Percentiles rank a stretch among this genome's conserved stretches.
Evolutionary conservation across 2,329 filamentous ascomycete species (phyloP).

Genomic region (Monosporascus sp.): DNA sequence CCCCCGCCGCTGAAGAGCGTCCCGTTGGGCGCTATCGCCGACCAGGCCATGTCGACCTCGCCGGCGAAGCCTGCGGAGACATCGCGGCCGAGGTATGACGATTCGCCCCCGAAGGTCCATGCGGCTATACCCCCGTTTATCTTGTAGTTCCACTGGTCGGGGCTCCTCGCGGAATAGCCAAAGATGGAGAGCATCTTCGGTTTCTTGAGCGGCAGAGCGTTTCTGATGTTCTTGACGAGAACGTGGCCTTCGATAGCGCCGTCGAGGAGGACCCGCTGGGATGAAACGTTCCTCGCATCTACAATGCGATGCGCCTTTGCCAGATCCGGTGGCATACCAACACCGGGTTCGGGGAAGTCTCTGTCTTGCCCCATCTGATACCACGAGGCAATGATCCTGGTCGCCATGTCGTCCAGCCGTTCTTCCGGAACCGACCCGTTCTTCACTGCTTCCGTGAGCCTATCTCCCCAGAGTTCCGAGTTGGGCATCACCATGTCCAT

Average conservation of each 20-base stretch:
- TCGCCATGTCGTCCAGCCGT: slow-evolving; percentile 59
- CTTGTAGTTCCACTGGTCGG: slow-evolving; percentile 37
- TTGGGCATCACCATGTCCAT: slow-evolving; percentile 57
- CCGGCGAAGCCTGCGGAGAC: slow-evolving; percentile 22
- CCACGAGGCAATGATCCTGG: slow-evolving; percentile 48
- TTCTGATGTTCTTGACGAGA: slow-evolving; percentile 56
- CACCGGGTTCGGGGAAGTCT: slow-evolving; percentile 40
- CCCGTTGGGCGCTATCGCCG: slow-evolving; percentile 42
- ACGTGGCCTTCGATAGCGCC: slow-evolving; percentile 60
- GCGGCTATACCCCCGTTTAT: slow-evolving; percentile 30
- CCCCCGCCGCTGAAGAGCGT: slow-evolving; percentile 42
- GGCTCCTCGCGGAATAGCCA: slow-evolving; percentile 52
- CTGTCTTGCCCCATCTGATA: slow-evolving; percentile 51
- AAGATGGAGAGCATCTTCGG: slow-evolving; percentile 53
- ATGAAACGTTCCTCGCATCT: slow-evolving; percentile 48
- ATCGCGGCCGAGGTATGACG: slow-evolving; percentile 29
- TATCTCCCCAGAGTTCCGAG: slow-evolving; percentile 32
- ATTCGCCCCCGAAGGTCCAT: slow-evolving; percentile 37
- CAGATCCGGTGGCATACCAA: slow-evolving; percentile 47
- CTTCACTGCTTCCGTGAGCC: slow-evolving; percentile 53
- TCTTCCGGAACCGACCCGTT: slow-evolving; percentile 54
- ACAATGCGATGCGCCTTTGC: slow-evolving; percentile 46
- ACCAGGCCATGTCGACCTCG: slow-evolving; percentile 28
- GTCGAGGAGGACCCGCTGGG: slow-evolving; percentile 39
- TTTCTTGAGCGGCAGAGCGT: slow-evolving; percentile 47